A percentile compares a stretch with the other conserved stretches of the same genome.
These are phyloP conservation scores for Colletotrichum graminicola DNA, from an alignment of 2,329 filamentous ascomycete species.

Conservation along the genomic window DNA sequence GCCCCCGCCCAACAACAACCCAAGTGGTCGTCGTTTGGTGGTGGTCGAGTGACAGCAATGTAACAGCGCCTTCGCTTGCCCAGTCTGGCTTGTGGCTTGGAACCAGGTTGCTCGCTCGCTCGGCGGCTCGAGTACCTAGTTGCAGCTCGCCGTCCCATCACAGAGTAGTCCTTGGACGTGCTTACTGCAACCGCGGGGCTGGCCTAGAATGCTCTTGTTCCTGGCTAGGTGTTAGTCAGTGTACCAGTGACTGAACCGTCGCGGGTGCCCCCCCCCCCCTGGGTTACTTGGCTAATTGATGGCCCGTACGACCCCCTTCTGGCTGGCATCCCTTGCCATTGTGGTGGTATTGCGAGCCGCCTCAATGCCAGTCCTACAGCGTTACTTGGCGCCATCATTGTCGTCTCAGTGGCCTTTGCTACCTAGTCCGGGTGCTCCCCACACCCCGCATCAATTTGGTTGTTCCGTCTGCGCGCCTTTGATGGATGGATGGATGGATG, in stretches of 20 bases:
- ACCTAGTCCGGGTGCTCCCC: not conserved
- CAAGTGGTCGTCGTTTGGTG: not conserved
- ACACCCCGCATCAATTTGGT: not conserved
- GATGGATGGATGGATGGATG: constrained; percentile 10
- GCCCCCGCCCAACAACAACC: not conserved
- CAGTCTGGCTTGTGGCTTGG: not conserved
- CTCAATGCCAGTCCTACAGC: constrained; percentile 1
- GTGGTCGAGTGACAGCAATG: not conserved
- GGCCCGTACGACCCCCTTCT: not conserved
- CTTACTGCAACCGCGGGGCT: not conserved
- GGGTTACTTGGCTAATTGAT: constrained; percentile 27
- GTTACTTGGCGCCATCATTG: constrained; percentile 4
- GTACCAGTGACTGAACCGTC: constrained; percentile 9
- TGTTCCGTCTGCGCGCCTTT: not conserved
- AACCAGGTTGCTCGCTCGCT: not conserved
- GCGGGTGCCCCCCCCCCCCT: constrained; percentile 12
- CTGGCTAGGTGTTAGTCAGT: constrained; percentile 21
- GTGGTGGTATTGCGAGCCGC: not conserved
- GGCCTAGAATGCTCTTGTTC: constrained; percentile 32
- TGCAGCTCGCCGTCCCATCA: not conserved
- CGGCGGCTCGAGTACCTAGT: not conserved
- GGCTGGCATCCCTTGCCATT: not conserved
- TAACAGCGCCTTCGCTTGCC: constrained; percentile 18
- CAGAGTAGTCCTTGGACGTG: not conserved
- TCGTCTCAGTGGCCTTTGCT: not conserved